phyloP scores from a whole-genome alignment of 164 flowering plant genomes.

The Euptelea pleiosperma region DNA sequence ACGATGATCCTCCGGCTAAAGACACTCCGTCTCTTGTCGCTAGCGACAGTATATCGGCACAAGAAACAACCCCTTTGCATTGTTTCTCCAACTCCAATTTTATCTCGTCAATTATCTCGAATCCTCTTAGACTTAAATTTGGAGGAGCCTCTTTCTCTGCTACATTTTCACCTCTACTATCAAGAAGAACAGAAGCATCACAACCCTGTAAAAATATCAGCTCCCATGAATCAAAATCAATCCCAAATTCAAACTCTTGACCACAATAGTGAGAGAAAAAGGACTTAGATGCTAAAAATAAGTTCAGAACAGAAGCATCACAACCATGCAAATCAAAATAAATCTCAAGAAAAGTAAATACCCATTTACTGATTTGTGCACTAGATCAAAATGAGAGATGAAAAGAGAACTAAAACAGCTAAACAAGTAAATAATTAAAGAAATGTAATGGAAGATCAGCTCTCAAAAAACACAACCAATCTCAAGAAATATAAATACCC shows the following conservation, averaged over 20 bases:
- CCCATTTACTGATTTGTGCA: not conserved
- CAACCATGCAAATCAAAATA: too few relatives aligned
- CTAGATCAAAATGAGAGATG: too few relatives aligned
- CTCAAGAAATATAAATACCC: too few relatives aligned
- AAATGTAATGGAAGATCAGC: not conserved
- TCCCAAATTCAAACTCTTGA: too few relatives aligned
- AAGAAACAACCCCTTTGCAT: slow-evolving; percentile 30
- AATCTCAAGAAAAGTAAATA: not conserved
- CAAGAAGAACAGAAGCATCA: slow-evolving; percentile 38
- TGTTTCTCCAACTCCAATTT: slow-evolving; percentile 26
- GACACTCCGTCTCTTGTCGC: slow-evolving; percentile 33
- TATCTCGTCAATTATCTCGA: slow-evolving; percentile 35
- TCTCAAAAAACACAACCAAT: not conserved
- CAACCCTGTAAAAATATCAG: slow-evolving; percentile 37
- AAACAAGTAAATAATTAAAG: not conserved
- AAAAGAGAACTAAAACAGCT: too few relatives aligned
- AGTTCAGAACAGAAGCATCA: too few relatives aligned
- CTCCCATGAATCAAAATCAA: too few relatives aligned
- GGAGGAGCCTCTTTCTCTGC: slow-evolving; percentile 34
- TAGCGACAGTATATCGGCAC: slow-evolving; percentile 33
- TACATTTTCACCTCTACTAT: slow-evolving; percentile 16
- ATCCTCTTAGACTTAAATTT: slow-evolving; percentile 32
- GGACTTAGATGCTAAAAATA: too few relatives aligned
- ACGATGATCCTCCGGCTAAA: slow-evolving; percentile 28
- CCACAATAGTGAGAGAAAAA: too few relatives aligned